A percentile compares a stretch with the other conserved stretches of the same genome.
Evolutionary conservation across 2,329 filamentous ascomycete species (phyloP).

Genomic region (Blastomyces percursus): DNA sequence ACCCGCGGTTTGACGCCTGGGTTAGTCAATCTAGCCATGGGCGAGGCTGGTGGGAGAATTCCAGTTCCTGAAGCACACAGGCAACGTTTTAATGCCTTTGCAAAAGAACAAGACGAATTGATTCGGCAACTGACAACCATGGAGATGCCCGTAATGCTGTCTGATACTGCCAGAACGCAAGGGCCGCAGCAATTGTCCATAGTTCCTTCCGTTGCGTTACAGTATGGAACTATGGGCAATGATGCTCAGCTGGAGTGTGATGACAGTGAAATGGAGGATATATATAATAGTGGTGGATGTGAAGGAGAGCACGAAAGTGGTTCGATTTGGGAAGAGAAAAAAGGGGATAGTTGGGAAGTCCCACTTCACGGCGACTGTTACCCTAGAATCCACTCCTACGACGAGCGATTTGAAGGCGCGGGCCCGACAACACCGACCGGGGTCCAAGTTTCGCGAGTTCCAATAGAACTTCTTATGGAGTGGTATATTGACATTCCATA

Average conservation of each 20-base stretch:
- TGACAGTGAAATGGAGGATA: not conserved
- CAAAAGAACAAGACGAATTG: not conserved
- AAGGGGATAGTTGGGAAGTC: not conserved
- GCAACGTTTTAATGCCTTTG: not conserved
- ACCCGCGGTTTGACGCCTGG: constrained; percentile 17
- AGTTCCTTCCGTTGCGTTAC: not conserved
- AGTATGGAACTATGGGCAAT: not conserved
- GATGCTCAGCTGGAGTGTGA: not conserved
- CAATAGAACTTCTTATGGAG: not conserved
- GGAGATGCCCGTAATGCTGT: not conserved
- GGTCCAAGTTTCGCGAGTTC: not conserved
- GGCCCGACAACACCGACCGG: not conserved
- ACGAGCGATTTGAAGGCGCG: not conserved
- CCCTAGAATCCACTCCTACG: not conserved
- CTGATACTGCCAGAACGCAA: not conserved
- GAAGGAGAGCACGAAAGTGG: not conserved
- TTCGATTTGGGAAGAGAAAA: not conserved
- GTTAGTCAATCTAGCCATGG: constrained; percentile 9
- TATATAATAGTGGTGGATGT: not conserved
- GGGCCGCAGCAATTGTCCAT: not conserved
- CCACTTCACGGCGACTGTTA: not conserved
- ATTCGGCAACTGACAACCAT: not conserved
- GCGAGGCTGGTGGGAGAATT: constrained; percentile 12
- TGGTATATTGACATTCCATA: not conserved
- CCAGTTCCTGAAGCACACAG: constrained; percentile 6